phyloP scores from a whole-genome alignment of 352 stramenopile species.

The Phytopythium montanum region DNA sequence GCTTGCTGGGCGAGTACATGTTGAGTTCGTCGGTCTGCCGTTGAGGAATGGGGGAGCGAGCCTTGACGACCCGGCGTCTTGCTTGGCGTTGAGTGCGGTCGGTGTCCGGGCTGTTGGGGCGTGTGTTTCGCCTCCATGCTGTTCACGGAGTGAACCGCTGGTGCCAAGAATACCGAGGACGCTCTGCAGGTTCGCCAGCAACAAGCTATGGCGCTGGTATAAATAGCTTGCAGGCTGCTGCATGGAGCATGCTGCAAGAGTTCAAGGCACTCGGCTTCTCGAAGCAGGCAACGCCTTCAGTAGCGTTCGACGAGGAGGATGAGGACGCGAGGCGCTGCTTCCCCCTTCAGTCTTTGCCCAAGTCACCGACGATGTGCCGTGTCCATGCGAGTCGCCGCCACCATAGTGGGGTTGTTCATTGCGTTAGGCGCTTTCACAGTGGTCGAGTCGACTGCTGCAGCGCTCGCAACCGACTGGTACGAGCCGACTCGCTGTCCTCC shows the following conservation, averaged over 20 bases:
- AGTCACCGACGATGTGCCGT: background rate
- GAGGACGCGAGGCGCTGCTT: background rate
- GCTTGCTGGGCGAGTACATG: conserved; percentile 1
- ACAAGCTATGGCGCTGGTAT: too few species aligned
- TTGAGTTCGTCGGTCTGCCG: background rate
- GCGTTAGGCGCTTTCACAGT: background rate
- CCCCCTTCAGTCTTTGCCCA: background rate
- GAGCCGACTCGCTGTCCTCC: conserved; percentile 57
- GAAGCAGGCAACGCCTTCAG: background rate
- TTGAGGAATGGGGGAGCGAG: background rate
- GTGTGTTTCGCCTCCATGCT: background rate
- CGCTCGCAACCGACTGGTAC: conserved; percentile 50
- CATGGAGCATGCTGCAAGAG: too few species aligned
- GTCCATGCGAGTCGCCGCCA: background rate
- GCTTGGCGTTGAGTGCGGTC: too few species aligned
- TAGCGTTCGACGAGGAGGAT: background rate
- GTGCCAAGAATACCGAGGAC: too few species aligned
- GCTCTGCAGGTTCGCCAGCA: too few species aligned
- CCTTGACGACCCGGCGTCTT: background rate
- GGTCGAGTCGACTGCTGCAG: background rate
- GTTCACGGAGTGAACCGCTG: background rate
- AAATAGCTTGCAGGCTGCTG: too few species aligned
- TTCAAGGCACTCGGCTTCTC: too few species aligned
- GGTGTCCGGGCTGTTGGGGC: background rate
- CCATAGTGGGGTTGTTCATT: background rate